Percentiles rank a stretch among this genome's conserved stretches.
Evolutionary conservation across 192 early-diverging fungal genomes (phyloP).

Genomic region (Rhizoclosmatium globosum): DNA sequence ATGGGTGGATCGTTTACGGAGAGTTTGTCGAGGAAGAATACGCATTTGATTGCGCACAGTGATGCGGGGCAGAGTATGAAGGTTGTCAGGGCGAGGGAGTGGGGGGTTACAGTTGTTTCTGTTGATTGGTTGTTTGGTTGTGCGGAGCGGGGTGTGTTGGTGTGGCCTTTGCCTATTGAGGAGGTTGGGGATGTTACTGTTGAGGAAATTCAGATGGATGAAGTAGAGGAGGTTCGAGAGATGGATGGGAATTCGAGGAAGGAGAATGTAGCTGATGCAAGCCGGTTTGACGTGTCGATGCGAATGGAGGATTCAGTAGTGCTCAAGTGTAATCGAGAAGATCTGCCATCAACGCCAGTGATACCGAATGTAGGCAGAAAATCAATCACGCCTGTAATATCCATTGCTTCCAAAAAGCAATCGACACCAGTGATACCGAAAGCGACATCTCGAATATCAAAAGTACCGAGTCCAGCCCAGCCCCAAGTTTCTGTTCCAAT

Average conservation of each 20-base stretch:
- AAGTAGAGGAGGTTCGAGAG: not conserved
- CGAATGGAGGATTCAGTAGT: no score
- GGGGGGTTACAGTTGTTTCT: slow-evolving; percentile 47
- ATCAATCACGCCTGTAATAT: no score
- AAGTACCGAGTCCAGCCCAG: no score
- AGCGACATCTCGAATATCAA: no score
- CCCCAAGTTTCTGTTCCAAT: no score
- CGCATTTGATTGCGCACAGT: slow-evolving; percentile 41
- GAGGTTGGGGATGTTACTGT: not conserved
- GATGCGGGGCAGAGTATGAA: not conserved
- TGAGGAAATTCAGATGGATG: slow-evolving; percentile 11
- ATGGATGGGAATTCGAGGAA: slow-evolving; percentile 24
- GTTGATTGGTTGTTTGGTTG: slow-evolving; percentile 52
- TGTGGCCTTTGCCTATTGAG: not conserved
- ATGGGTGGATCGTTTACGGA: slow-evolving; percentile 62
- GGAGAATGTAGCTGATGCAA: slow-evolving; percentile 24
- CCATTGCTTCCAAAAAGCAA: no score
- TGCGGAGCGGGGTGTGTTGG: slow-evolving; percentile 22
- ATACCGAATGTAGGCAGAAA: no score
- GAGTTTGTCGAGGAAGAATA: slow-evolving; percentile 54
- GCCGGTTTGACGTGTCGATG: no score
- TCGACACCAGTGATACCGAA: no score
- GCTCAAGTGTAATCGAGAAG: no score
- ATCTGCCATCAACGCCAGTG: no score
- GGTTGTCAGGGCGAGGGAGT: slow-evolving; percentile 45